Evolutionary conservation across 768 basidiomycete genomes (phyloP), one percentile per base, ranked within the genome.

Genomic region (Lentinula boryana): DNA sequence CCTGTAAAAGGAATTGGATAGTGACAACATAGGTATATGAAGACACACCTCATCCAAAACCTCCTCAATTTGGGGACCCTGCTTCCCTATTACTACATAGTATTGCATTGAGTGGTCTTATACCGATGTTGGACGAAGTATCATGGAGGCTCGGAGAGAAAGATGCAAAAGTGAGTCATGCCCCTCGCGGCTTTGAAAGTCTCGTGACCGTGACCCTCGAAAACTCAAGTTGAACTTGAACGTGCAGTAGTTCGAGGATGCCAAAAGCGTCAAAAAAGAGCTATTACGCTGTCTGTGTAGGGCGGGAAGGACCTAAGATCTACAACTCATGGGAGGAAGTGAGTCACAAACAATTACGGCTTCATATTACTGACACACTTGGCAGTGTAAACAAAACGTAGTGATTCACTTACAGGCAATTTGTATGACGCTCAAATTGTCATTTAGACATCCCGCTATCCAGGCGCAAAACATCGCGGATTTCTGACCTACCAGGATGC

Each of bases 271-370:
- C 31, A 33, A 61, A 48, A 35, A 55, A 62, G 41, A 87, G 85
- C 63, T 86, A 72, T 63, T 89, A 88, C 58, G 88, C 87, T 3
- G 86, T 89, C 1, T 72, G 75, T 40, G 70, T 77, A 41, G 88
- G 88, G 2, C 73, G 84, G 31, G 73, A 80, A 61, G 87, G 85
- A 1, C 80, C 83, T 0, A 78, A 73, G 40, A 79, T 89, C 15
- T 88, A 85, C 53, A 66, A 69, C 1, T 77, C 74, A 13, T 89
- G 88, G 88, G 76, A 80, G 27, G 82, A 87, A 74, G 88, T 84
- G 64, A 60, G 77, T 68, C 18, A 36, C 3, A 21, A 61, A 44
- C 38, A 21, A 12, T 32, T 15, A 51, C 36, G 15, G 13, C 36
- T 16, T 38, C n/a, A 66, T 40, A 36, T 52, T 33, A 31, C 44